These are phyloP conservation scores for Tylopilus subfusipes DNA, from an alignment of 768 basidiomycete genomes.

Conservation along the genomic window DNA sequence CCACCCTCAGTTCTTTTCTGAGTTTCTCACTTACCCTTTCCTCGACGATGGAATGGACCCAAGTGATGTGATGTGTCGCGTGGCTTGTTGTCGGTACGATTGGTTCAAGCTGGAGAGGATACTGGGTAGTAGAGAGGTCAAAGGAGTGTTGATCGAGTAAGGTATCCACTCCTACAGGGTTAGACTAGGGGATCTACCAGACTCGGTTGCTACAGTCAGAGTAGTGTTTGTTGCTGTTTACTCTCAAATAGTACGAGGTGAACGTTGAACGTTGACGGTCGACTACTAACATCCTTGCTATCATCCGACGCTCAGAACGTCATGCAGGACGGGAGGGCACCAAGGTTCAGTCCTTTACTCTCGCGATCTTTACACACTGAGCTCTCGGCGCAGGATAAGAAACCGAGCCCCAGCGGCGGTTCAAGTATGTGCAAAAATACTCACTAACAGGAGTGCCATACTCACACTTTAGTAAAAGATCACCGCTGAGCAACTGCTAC, in stretches of 20 bases:
- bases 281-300: not conserved
- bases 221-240: slow-evolving; percentile 20
- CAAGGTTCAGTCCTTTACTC: slow-evolving; percentile 46
- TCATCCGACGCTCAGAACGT: slow-evolving; percentile 1
- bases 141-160: slow-evolving; percentile 13
- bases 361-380: not conserved
- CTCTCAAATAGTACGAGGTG: too few relatives aligned
- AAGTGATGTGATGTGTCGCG: slow-evolving; percentile 76
- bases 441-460: not conserved
- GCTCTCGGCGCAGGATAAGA: slow-evolving; percentile 64
- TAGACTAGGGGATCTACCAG: too few relatives aligned
- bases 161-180: too few relatives aligned
- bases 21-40: slow-evolving; percentile 88
- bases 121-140: slow-evolving; percentile 25
- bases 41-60: slow-evolving; percentile 84
- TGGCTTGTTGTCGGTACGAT: slow-evolving; percentile 88
- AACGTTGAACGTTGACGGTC: too few relatives aligned
- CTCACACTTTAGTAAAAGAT: slow-evolving; percentile 53
- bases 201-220: too few relatives aligned
- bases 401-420: slow-evolving; percentile 94
- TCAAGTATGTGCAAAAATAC: slow-evolving; percentile 52
- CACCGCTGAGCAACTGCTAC: slow-evolving; percentile 95
- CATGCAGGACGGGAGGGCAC: slow-evolving; percentile 82
- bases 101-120: slow-evolving; percentile 85
- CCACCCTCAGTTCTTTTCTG: slow-evolving; percentile 89